These are phyloP conservation scores for Zygoascus hellenicus DNA, from an alignment of 1,139 yeast species.

Conservation along the genomic window DNA sequence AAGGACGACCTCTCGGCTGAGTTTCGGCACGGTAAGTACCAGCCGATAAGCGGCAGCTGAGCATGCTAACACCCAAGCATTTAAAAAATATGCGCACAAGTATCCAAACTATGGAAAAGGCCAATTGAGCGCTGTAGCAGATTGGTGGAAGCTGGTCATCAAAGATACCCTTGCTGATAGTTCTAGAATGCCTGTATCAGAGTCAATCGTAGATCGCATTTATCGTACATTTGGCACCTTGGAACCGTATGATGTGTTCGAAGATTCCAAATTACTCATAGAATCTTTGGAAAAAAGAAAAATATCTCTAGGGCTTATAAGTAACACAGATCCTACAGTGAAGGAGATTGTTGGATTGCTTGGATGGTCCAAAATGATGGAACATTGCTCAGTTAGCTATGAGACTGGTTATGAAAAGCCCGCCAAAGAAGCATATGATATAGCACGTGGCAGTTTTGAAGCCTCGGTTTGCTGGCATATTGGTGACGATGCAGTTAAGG, in stretches of 20 bases:
- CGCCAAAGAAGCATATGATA: conserved; percentile 18
- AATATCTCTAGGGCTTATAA: conserved; percentile 23
- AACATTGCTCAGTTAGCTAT: conserved; percentile 19
- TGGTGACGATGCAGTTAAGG: conserved; percentile 27
- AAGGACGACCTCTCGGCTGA: conserved; percentile 12
- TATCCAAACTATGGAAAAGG: conserved; percentile 26
- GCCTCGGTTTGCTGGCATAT: conserved; percentile 22
- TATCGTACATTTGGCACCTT: conserved; percentile 22
- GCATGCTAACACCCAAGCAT: conserved; percentile 14
- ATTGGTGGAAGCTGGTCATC: conserved; percentile 27
- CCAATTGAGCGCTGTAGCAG: conserved; percentile 13
- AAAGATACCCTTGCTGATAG: conserved; percentile 16
- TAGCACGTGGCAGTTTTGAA: conserved; percentile 10
- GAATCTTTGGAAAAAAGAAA: conserved; percentile 10
- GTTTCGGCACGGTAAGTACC: not conserved
- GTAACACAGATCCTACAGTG: conserved; percentile 27
- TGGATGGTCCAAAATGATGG: conserved; percentile 17
- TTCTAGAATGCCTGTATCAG: conserved; percentile 10
- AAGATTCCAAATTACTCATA: conserved; percentile 21
- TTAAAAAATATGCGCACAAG: conserved; percentile 14
- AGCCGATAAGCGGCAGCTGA: not conserved
- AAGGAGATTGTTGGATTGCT: conserved; percentile 19
- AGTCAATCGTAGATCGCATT: conserved; percentile 17
- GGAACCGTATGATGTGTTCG: conserved; percentile 22
- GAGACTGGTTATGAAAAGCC: conserved; percentile 27